Base-by-base conservation (phyloP, 108 stramenopile species). In the Pseudonitzschia delicatissima region DNA sequence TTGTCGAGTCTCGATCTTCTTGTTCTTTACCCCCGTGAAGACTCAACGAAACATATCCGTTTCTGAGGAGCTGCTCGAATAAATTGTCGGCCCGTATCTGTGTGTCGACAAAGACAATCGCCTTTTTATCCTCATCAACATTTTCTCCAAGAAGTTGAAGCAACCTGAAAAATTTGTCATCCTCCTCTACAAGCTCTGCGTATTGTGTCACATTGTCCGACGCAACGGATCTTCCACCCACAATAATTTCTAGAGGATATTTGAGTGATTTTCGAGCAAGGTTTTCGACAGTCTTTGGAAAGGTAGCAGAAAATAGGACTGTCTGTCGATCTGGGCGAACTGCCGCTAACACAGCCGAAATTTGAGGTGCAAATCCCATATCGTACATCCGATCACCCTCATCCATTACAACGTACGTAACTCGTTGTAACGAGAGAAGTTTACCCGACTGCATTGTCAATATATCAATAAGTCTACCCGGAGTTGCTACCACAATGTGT, bases 321-420 rank as follows among this genome's bases (percentile, higher is more conserved):
- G 91, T 93, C 64, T 98, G 96, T 28, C 96, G 73, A 86, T 97
- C 96, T 6, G 98, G 98, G 17, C 99, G 86, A 21, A 96, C 87
- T 18, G 95, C 96, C 17, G 80, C 72, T 26, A 99, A 64, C 57
- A 99, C 93, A 39, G 94, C 95, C 28, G 76, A 72, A 62, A 99
- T 97, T 74, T 99, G 99, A 15, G 99, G 98, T 37, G 95, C 96
- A 70, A 99, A 99, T 47, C 99, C 99, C 99, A 99, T 99, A 81
- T 99, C 99, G 71, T 97, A 99, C 89, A 98, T 97, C 23, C 99
- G 83, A 81, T 99, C 99, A 37, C 97, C 96, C 74, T 99, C 99
- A 69, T 99, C 99, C 76, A 98, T 82, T 7, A 97, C 97, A 25
- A 98, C 97, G 69, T 89, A 95, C 0, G 95, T 91, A 3, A 98